Evolutionary conservation across 1,284 basidiomycete genomes (phyloP).

Genomic region (Ganoderma lucidum): DNA sequence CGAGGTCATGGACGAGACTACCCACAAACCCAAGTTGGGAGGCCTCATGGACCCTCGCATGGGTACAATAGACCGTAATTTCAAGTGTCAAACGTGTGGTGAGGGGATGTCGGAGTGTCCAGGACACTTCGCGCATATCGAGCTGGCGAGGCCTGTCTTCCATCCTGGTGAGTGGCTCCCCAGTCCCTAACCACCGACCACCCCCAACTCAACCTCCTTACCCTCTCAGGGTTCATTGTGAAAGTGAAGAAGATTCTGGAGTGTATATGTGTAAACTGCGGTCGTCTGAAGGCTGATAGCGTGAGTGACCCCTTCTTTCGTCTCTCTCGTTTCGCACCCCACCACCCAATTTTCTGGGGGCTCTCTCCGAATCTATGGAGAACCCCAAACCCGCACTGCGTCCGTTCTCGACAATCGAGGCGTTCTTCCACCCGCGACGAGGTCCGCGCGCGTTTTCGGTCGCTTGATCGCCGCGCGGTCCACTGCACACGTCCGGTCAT

Average conservation of each 20-base stretch:
- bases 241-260: slow-evolving; percentile 99
- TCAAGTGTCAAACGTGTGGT: slow-evolving; percentile 99
- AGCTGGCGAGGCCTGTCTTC: slow-evolving; percentile 95
- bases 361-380: slow-evolving; percentile 87
- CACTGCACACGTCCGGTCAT: slow-evolving; percentile 68
- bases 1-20: slow-evolving; percentile 97
- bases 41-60: slow-evolving; percentile 98
- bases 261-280: slow-evolving; percentile 98
- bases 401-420: slow-evolving; percentile 78
- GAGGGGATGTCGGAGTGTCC: slow-evolving; percentile 99
- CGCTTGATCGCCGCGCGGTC: slow-evolving; percentile 88
- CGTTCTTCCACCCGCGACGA: slow-evolving; percentile 78
- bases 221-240: slow-evolving; percentile 85
- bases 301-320: slow-evolving; percentile 82
- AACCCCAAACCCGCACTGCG: slow-evolving; percentile 90
- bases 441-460: slow-evolving; percentile 82
- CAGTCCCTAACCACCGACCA: background rate
- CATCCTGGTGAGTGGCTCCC: slow-evolving; percentile 81
- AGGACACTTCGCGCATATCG: slow-evolving; percentile 99
- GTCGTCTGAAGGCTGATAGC: slow-evolving; percentile 96
- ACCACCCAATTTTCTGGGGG: slow-evolving; percentile 93
- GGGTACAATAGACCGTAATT: slow-evolving; percentile 99
- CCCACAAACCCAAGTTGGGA: slow-evolving; percentile 87
- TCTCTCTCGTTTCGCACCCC: slow-evolving; percentile 89
- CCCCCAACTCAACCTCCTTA: background rate